A percentile compares a stretch with the other conserved stretches of the same genome.
phyloP scores from a whole-genome alignment of 495 filamentous ascomycete genomes.

The Daldinia grandis region DNA sequence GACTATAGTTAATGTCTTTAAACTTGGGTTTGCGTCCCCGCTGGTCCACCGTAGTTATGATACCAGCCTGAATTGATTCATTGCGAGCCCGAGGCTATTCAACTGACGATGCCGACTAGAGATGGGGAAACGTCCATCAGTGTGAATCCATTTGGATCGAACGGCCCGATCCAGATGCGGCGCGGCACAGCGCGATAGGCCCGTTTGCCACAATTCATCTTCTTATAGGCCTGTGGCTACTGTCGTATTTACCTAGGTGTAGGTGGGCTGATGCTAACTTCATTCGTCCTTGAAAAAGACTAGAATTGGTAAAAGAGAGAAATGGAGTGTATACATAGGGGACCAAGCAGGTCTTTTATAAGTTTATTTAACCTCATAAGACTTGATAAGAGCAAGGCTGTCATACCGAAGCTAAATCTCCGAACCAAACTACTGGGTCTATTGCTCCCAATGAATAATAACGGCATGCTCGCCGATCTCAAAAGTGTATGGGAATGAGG shows the following conservation, averaged over 20 bases:
- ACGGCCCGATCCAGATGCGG: slow-evolving; percentile 21
- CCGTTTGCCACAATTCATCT: slow-evolving; percentile 29
- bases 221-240: slow-evolving; percentile 23
- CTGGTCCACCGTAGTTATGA: slow-evolving; percentile 7
- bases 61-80: slow-evolving; percentile 2
- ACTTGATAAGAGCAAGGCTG: slow-evolving; percentile 3
- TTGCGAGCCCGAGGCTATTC: slow-evolving; percentile 1
- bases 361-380: slow-evolving; percentile 1
- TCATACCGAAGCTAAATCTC: slow-evolving; percentile 5
- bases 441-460: slow-evolving; percentile 7
- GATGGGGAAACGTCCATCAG: background rate
- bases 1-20: background rate
- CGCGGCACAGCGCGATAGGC: slow-evolving; percentile 7
- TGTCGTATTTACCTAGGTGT: slow-evolving; percentile 6
- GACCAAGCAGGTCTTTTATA: slow-evolving; percentile 26
- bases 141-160: slow-evolving; percentile 15
- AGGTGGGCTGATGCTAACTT: slow-evolving; percentile 11
- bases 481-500: background rate
- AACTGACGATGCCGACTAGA: slow-evolving; percentile 8
- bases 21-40: background rate
- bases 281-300: slow-evolving; percentile 1
- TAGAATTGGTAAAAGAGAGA: background rate
- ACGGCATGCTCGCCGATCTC: slow-evolving; percentile 17
- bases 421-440: slow-evolving; percentile 18
- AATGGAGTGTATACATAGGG: slow-evolving; percentile 2